These are phyloP conservation scores for Syncephalastrum contaminatum DNA, from an alignment of 371 early-diverging fungal species.

Conservation along the genomic window DNA sequence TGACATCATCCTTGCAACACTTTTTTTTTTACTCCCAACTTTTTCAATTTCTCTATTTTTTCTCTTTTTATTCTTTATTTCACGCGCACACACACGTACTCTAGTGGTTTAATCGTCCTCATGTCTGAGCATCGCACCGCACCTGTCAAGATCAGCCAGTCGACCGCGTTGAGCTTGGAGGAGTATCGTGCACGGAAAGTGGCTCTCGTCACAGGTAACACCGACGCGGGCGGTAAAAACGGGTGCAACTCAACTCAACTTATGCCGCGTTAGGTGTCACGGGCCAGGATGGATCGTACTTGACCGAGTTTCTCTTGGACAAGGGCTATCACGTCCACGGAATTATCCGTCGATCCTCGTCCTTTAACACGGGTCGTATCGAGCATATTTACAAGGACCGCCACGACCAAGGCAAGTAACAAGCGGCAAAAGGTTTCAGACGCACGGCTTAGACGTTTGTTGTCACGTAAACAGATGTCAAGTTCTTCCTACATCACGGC, in stretches of 20 bases:
- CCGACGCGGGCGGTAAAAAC: too few species aligned
- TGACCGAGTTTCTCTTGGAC: slow-evolving; percentile 67
- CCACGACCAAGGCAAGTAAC: slow-evolving; percentile 53
- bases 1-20: slow-evolving; percentile 6
- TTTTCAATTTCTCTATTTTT: slow-evolving; percentile 11
- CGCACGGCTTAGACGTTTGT: neutral
- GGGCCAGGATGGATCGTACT: slow-evolving; percentile 80
- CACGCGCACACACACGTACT: too few species aligned
- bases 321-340: slow-evolving; percentile 83
- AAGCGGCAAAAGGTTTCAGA: neutral
- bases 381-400: slow-evolving; percentile 73
- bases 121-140: slow-evolving; percentile 35
- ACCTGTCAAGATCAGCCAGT: slow-evolving; percentile 23
- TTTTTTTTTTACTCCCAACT: slow-evolving; percentile 10
- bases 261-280: slow-evolving; percentile 58
- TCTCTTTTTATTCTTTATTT: slow-evolving; percentile 4
- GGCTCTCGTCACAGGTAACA: slow-evolving; percentile 59
- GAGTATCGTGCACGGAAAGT: slow-evolving; percentile 58
- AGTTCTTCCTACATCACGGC: slow-evolving; percentile 83
- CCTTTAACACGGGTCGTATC: slow-evolving; percentile 78
- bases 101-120: neutral
- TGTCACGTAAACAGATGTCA: slow-evolving; percentile 45
- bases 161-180: slow-evolving; percentile 39
- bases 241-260: neutral
- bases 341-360: slow-evolving; percentile 76